Percentiles rank a stretch among this genome's conserved stretches.
Conservation (phyloP, 2,329 filamentous ascomycete genomes). For the Claviceps lovelessii region DNA sequence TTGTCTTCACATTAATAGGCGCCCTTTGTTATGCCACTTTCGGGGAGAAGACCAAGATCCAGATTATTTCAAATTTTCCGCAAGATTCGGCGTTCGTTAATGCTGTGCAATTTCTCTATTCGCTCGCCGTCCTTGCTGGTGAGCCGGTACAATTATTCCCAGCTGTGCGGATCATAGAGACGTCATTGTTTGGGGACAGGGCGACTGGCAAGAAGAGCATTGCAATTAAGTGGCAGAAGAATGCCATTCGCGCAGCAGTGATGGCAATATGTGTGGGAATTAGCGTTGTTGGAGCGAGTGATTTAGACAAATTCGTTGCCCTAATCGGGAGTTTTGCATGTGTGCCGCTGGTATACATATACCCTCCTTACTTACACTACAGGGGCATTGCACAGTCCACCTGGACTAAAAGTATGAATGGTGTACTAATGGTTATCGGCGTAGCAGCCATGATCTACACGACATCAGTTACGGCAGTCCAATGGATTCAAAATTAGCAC, state of each 20-base stretch:
- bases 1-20: slow-evolving; percentile 58
- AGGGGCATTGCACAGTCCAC: slow-evolving; percentile 47
- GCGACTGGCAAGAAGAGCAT: slow-evolving; percentile 50
- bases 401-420: slow-evolving; percentile 42
- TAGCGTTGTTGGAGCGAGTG: slow-evolving; percentile 48
- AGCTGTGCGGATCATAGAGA: slow-evolving; percentile 56
- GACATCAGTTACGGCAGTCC: slow-evolving; percentile 41
- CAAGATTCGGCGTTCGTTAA: slow-evolving; percentile 60
- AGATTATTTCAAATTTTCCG: slow-evolving; percentile 64
- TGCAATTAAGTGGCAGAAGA: slow-evolving; percentile 64
- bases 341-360: slow-evolving; percentile 64
- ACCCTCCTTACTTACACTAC: slow-evolving; percentile 57
- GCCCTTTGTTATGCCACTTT: slow-evolving; percentile 63
- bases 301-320: slow-evolving; percentile 61
- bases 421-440: slow-evolving; percentile 49
- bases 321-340: slow-evolving; percentile 62
- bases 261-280: slow-evolving; percentile 46
- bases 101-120: slow-evolving; percentile 60
- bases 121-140: slow-evolving; percentile 57
- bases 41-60: slow-evolving; percentile 52
- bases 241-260: slow-evolving; percentile 43
- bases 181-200: slow-evolving; percentile 48
- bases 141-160: slow-evolving; percentile 65
- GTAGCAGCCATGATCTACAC: slow-evolving; percentile 57
- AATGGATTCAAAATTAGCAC: slow-evolving; percentile 16